Evolutionary conservation across 371 early-diverging fungal genomes (phyloP).

Genomic region (Racocetra persica): DNA sequence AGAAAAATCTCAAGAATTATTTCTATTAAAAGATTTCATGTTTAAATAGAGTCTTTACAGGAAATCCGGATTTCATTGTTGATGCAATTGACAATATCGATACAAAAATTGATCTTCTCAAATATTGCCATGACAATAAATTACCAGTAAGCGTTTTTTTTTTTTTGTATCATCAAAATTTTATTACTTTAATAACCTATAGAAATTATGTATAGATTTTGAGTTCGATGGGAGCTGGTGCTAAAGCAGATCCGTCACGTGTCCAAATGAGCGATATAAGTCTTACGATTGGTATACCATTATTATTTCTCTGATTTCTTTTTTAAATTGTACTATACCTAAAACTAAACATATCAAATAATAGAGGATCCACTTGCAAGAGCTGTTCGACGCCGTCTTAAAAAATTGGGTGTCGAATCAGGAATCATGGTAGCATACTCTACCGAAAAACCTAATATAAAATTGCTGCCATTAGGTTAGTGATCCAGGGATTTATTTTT

Average conservation of each 20-base stretch:
- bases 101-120: conserved; percentile 88
- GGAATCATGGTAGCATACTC: conserved; percentile 92
- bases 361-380: conserved; percentile 93
- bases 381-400: conserved; percentile 78
- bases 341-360: not conserved
- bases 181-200: not conserved
- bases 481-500: not conserved
- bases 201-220: conserved; percentile 58
- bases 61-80: conserved; percentile 78
- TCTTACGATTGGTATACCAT: conserved; percentile 78
- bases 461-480: conserved; percentile 72
- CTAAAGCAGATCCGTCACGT: conserved; percentile 92
- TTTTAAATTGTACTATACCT: not conserved
- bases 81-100: conserved; percentile 96
- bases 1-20: not conserved
- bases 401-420: conserved; percentile 69
- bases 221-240: conserved; percentile 95
- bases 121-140: conserved; percentile 78
- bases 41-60: conserved; percentile 41
- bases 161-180: not conserved
- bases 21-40: too few species aligned
- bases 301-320: not conserved
- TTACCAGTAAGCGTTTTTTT: conserved; percentile 55
- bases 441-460: conserved; percentile 90
- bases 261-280: conserved; percentile 95